Percentiles rank a stretch among this genome's conserved stretches.
phyloP scores from a whole-genome alignment of 192 early-diverging fungal species.

The Ambispora gerdemannii region DNA sequence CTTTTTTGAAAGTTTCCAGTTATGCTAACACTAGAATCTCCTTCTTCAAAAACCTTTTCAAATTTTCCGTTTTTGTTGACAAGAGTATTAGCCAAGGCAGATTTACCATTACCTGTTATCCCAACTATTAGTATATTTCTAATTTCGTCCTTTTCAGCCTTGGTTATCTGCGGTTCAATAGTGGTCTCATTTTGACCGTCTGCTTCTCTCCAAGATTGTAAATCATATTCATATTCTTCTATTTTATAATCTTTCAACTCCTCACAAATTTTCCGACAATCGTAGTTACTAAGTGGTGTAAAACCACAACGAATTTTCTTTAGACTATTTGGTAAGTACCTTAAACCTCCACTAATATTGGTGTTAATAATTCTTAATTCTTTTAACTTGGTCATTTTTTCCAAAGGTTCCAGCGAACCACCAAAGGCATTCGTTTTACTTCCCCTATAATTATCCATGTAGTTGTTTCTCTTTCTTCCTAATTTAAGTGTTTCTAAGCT shows the following conservation, averaged over 20 bases:
- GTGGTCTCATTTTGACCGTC: too few relatives aligned
- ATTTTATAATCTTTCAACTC: too few relatives aligned
- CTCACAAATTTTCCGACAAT: too few relatives aligned
- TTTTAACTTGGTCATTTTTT: neutral
- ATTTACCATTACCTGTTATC: constrained; percentile 4
- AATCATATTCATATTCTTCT: too few relatives aligned
- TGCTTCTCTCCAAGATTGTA: too few relatives aligned
- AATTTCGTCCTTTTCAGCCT: neutral
- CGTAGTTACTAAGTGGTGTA: too few relatives aligned
- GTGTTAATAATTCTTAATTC: neutral
- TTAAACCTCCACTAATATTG: neutral
- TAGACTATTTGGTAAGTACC: neutral
- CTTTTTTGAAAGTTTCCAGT: constrained; percentile 10
- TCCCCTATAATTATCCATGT: too few relatives aligned
- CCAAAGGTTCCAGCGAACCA: neutral
- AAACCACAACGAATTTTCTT: neutral
- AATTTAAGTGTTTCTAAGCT: neutral
- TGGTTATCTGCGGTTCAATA: too few relatives aligned
- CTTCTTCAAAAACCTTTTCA: constrained; percentile 9
- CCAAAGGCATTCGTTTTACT: too few relatives aligned
- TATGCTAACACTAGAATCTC: neutral
- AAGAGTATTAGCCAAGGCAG: constrained; percentile 11
- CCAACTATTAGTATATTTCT: constrained; percentile 21
- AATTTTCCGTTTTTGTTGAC: neutral
- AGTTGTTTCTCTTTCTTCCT: too few relatives aligned